A percentile compares a stretch with the other conserved stretches of the same genome.
These are phyloP conservation scores for Aspergillus hiratsukae DNA, from an alignment of 2,329 filamentous ascomycete species.

Conservation along the genomic window DNA sequence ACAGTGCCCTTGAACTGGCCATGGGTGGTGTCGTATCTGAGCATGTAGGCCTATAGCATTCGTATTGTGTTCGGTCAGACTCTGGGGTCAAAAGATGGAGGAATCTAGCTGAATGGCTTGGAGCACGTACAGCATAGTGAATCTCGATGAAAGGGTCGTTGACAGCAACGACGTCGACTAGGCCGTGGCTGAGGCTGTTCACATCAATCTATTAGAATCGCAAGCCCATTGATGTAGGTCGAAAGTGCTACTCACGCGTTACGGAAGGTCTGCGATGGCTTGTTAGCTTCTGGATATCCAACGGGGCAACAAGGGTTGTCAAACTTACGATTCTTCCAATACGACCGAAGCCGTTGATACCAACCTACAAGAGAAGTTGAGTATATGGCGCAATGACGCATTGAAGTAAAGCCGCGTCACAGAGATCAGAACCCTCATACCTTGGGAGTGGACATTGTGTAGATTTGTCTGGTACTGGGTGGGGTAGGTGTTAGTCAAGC, in stretches of 20 bases:
- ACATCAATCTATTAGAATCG: background rate
- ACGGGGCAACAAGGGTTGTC: background rate
- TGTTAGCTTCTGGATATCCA: conserved; percentile 19
- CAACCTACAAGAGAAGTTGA: conserved; percentile 55
- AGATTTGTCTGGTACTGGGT: conserved; percentile 19
- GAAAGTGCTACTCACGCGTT: conserved; percentile 64
- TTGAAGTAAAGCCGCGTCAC: background rate
- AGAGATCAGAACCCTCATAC: conserved; percentile 14
- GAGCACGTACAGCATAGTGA: conserved; percentile 82
- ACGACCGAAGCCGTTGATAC: conserved; percentile 99
- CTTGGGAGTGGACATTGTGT: conserved; percentile 34
- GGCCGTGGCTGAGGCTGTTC: conserved; percentile 70
- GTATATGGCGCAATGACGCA: conserved; percentile 3
- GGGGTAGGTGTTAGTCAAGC: conserved; percentile 26
- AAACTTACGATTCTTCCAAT: conserved; percentile 81
- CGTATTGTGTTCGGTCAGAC: conserved; percentile 5
- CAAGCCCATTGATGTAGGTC: background rate
- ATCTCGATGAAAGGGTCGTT: conserved; percentile 99
- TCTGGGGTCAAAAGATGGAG: background rate
- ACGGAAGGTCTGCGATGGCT: conserved; percentile 68
- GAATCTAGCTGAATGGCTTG: background rate
- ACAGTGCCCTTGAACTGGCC: conserved; percentile 93
- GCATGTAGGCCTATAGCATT: conserved; percentile 83
- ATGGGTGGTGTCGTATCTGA: conserved; percentile 98
- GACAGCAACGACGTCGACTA: conserved; percentile 90